Base-by-base conservation (phyloP, 2,329 filamentous ascomycete genomes). In the Akanthomyces dipterigenus region DNA sequence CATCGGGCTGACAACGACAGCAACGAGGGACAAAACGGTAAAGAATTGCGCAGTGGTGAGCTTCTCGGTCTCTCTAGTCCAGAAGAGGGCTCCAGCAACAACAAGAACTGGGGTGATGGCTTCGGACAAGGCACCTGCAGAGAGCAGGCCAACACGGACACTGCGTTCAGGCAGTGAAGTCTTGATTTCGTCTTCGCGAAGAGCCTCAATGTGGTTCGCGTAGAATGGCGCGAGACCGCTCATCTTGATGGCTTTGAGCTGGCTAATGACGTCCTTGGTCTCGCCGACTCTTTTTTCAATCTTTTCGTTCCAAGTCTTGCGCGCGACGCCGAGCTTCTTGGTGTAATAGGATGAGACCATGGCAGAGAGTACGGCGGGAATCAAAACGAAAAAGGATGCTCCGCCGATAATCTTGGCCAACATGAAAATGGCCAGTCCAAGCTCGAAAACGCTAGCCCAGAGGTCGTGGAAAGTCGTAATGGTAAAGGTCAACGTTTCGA, bases 191-290 rank as follows among this genome's bases (percentile, higher is more conserved):
- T 56, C 50, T 7, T 60, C 61, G 14, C 67, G 63, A 16, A 67
- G 62, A 0, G 20, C 40, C 54, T 65, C 56, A 20, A 67, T 54
- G 34, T 43, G 34, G 12, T 45, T 36, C 12, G 45, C 46, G 5
- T 63, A 54, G 5, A 55, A 46, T 3, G 48, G 51, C 2, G 66
- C 64, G 3, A 76, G 66, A 0, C 75, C 75, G 34, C 70, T 69
- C 67, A 75, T 72, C 51, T 75, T 75, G 28, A 76, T 64, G 26
- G 67, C 68, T 55, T 74, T 76, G 65, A 76, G 72, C 6, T 69
- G 68, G 5, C 63, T 59, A 1, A 76, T 68, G 43, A 72, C 56
- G 38, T 59, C 49, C 26, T 54, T 60, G 28, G 56, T 63, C 18
- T 54, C 50, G 6, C 31, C 55, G 26, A 63, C 61, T 26, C 61